Percentiles rank a stretch among this genome's conserved stretches.
Evolutionary conservation across 495 filamentous ascomycete genomes (phyloP).

Genomic region (Rhypophila decipiens): DNA sequence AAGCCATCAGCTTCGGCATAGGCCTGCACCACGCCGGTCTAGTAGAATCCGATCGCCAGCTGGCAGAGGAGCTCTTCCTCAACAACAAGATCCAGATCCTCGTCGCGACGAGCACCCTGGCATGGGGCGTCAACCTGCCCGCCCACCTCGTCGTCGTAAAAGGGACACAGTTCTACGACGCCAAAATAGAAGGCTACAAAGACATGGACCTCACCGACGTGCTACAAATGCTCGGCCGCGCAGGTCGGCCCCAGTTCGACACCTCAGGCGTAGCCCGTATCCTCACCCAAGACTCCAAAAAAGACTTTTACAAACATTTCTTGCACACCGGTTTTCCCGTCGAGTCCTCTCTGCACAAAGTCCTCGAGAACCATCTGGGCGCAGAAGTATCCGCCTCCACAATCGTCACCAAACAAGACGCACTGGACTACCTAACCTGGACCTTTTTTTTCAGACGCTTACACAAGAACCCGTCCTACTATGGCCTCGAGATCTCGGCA

Average conservation of each 20-base stretch:
- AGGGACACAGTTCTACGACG: conserved; percentile 97
- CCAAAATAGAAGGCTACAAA: conserved; percentile 94
- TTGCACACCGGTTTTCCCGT: conserved; percentile 97
- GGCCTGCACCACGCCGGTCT: conserved; percentile 96
- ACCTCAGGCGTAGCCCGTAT: conserved; percentile 91
- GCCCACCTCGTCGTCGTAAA: conserved; percentile 98
- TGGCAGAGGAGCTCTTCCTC: conserved; percentile 89
- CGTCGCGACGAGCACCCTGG: conserved; percentile 92
- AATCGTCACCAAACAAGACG: conserved; percentile 89
- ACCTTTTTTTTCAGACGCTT: conserved; percentile 97
- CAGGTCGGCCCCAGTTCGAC: conserved; percentile 94
- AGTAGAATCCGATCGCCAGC: conserved; percentile 84
- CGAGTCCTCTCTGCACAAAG: conserved; percentile 91
- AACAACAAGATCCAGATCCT: conserved; percentile 98
- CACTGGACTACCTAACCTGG: conserved; percentile 96
- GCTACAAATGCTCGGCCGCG: conserved; percentile 94
- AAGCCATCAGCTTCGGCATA: conserved; percentile 92
- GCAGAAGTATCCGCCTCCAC: conserved; percentile 93
- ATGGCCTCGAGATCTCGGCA: conserved; percentile 87
- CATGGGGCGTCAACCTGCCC: conserved; percentile 97
- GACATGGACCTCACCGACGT: conserved; percentile 99
- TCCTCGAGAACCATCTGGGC: conserved; percentile 92
- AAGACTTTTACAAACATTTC: conserved; percentile 99
- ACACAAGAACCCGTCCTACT: conserved; percentile 98
- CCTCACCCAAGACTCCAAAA: conserved; percentile 95